Evolutionary conservation across 1,284 basidiomycete species (phyloP), one percentile per base, ranked within the genome.

Genomic region (Cryptococcus sp.): DNA sequence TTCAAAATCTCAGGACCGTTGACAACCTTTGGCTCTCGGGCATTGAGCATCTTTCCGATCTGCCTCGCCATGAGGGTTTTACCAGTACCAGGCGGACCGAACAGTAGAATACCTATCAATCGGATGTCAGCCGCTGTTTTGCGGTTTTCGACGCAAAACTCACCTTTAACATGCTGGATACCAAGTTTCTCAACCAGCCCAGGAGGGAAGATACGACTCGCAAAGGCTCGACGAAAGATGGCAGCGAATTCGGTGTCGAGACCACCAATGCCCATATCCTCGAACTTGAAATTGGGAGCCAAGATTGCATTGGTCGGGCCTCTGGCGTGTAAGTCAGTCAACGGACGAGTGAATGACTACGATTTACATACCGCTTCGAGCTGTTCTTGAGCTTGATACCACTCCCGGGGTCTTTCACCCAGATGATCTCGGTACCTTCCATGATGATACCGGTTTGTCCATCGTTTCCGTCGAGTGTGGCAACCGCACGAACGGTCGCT

Each of bases 251-350:
- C 96, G 8, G 85, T 83, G 77, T 99, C 96, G 43, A 99, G 83
- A 74, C 96, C 96, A 74, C 96, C 96, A 70, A 99, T 98, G 25
- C 96, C 96, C 95, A 99, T 99, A 77, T 99, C 96, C 75, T 97
- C 91, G 67, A 99, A 99, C 79, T 96, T 98, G 86, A 99, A 99
- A 80, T 98, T 98, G 3, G 96, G 93, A 1, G 93, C 89, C 10
- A 99, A 83, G 69, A 99, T 97, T 0, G 95, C 93, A 74, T 98
- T 99, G 15, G 93, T 86, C 4, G 93, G 87, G 0, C 91, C 86
- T 69, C 91, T 92, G 60, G 15, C 2, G 13, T 4, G 41, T 10
- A 23, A 34, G 23, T n/a, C 37, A 51, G 23, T 37, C 8, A 50
- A n/a, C 34, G 48, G 51, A 44, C 17, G 37, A 13, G 44, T 43